phyloP scores from a whole-genome alignment of 2,329 filamentous ascomycete species.

The Teratosphaeria epicoccoides region DNA sequence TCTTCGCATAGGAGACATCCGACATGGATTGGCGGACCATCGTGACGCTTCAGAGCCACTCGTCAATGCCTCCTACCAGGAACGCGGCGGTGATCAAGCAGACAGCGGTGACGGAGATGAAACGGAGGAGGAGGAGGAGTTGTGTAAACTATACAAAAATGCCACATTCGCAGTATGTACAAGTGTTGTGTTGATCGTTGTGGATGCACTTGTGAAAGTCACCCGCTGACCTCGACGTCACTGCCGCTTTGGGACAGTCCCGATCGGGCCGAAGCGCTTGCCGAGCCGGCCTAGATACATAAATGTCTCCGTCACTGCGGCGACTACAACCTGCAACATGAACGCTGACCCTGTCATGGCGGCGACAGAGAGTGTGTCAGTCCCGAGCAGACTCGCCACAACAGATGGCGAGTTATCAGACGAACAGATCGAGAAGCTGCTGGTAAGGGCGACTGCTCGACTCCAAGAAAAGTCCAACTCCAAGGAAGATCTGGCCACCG shows the following conservation, averaged over 20 bases:
- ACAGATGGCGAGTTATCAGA: slow-evolving; percentile 44
- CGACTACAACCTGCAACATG: not conserved
- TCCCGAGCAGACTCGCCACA: not conserved
- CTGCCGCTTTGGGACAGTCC: too few relatives aligned
- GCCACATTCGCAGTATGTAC: not conserved
- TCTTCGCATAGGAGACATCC: slow-evolving; percentile 42
- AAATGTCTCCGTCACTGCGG: not conserved
- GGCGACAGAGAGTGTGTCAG: not conserved
- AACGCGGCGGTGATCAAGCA: not conserved
- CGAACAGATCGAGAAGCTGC: slow-evolving; percentile 52
- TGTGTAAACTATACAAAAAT: not conserved
- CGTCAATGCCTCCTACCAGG: not conserved
- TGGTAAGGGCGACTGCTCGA: slow-evolving; percentile 52
- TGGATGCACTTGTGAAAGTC: not conserved
- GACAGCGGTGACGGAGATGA: not conserved
- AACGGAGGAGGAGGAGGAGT: not conserved
- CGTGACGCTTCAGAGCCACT: not conserved
- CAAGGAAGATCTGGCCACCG: slow-evolving; percentile 10
- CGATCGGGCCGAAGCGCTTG: not conserved
- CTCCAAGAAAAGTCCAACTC: slow-evolving; percentile 32
- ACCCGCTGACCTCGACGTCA: not conserved
- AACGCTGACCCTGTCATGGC: too few relatives aligned
- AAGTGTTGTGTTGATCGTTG: not conserved
- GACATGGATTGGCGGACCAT: not conserved
- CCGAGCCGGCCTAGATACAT: not conserved